Conservation (phyloP, 768 basidiomycete species). For the Gelatoporia subvermispora region DNA sequence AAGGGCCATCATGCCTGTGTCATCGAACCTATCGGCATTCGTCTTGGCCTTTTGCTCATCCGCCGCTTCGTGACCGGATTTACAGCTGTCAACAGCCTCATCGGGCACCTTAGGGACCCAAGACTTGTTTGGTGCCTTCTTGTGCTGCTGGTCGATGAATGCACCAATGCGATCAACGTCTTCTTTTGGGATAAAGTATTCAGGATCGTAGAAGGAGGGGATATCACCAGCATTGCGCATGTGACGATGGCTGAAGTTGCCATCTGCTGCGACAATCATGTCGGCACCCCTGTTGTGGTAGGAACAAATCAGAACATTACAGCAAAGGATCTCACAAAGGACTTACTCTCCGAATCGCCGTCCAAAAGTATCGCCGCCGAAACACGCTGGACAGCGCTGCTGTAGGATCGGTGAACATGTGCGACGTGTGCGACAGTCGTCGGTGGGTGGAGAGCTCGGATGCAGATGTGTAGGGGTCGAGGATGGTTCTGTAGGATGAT, state of each 20-base stretch:
- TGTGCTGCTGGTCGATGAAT: background rate
- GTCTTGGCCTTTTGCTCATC: slow-evolving; percentile 28
- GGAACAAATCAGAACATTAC: background rate
- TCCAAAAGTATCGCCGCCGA: slow-evolving; percentile 24
- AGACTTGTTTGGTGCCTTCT: background rate
- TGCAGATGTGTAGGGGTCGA: too few relatives aligned
- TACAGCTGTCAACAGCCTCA: slow-evolving; percentile 30
- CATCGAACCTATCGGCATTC: slow-evolving; percentile 24
- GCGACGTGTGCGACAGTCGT: too few relatives aligned
- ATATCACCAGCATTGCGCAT: background rate
- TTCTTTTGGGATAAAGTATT: slow-evolving; percentile 1
- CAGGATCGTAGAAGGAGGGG: background rate
- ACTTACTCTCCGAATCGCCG: slow-evolving; percentile 5
- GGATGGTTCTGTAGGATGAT: too few relatives aligned
- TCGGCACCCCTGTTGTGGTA: background rate
- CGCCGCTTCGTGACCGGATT: slow-evolving; percentile 28
- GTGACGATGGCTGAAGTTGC: slow-evolving; percentile 1
- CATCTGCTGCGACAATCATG: background rate
- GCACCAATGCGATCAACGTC: background rate
- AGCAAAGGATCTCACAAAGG: background rate
- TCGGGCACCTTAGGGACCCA: slow-evolving; percentile 8
- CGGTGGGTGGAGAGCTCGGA: too few relatives aligned
- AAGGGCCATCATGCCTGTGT: slow-evolving; percentile 33
- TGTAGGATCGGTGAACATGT: slow-evolving; percentile 14
- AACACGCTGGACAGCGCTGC: slow-evolving; percentile 31